A percentile compares a stretch with the other conserved stretches of the same genome.
phyloP scores from a whole-genome alignment of 2,329 filamentous ascomycete genomes.

The Beauveria sp. region DNA sequence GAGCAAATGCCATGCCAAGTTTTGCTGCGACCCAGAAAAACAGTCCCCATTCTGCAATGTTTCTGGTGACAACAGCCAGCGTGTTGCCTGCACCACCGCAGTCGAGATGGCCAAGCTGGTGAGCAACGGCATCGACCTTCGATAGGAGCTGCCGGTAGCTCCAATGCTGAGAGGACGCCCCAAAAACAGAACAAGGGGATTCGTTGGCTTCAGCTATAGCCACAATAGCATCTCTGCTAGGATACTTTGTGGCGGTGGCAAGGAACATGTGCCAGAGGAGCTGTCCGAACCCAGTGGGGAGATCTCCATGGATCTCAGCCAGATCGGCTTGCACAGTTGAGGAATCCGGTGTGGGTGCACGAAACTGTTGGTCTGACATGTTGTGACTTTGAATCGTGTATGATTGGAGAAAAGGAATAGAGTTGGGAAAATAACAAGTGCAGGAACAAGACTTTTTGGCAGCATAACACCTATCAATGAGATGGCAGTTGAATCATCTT shows the following conservation, averaged over 20 bases:
- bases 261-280: conserved; percentile 27
- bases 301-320: conserved; percentile 23
- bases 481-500: not conserved
- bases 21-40: conserved; percentile 29
- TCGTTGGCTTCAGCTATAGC: conserved; percentile 17
- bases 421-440: not conserved
- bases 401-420: not conserved
- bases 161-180: conserved; percentile 14
- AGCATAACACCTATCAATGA: not conserved
- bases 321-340: not conserved
- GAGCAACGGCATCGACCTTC: conserved; percentile 15
- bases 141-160: conserved; percentile 21
- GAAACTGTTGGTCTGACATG: not conserved
- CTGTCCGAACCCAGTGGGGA: conserved; percentile 20
- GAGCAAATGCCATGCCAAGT: conserved; percentile 26
- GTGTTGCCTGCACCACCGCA: conserved; percentile 23
- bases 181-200: not conserved
- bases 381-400: not conserved
- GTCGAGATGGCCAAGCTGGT: conserved; percentile 3
- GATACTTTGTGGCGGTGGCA: conserved; percentile 19
- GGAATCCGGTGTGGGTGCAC: not conserved
- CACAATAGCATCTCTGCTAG: conserved; percentile 28
- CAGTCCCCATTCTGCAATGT: conserved; percentile 31
- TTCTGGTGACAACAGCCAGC: conserved; percentile 25
- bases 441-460: not conserved